phyloP scores from a whole-genome alignment of 495 filamentous ascomycete species.

The Penicillium riverlandense region DNA sequence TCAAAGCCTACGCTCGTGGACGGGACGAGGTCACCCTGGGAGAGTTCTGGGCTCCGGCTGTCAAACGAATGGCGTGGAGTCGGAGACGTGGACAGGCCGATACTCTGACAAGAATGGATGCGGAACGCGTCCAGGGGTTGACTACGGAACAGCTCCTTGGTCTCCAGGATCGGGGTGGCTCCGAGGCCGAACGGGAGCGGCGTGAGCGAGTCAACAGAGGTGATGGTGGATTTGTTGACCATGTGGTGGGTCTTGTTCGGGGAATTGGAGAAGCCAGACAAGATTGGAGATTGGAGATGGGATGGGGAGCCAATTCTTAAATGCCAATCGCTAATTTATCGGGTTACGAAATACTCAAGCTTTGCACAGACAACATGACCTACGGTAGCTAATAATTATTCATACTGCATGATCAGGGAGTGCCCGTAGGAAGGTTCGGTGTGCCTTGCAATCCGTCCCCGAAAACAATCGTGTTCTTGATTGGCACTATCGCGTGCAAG shows the following conservation, averaged over 20 bases:
- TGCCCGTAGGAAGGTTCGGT: too few species aligned
- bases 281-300: conserved; percentile 18
- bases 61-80: conserved; percentile 28
- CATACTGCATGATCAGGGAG: too few species aligned
- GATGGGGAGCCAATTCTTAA: conserved; percentile 23
- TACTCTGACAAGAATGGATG: conserved; percentile 16
- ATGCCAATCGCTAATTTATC: too few species aligned
- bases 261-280: conserved; percentile 19
- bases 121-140: conserved; percentile 15
- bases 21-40: conserved; percentile 21
- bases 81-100: conserved; percentile 6
- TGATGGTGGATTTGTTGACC: conserved; percentile 21
- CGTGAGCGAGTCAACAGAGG: conserved; percentile 18
- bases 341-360: too few species aligned
- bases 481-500: too few species aligned
- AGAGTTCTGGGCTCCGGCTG: conserved; percentile 31
- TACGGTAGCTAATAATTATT: too few species aligned
- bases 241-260: conserved; percentile 20
- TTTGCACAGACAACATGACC: too few species aligned
- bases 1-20: conserved; percentile 19
- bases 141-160: conserved; percentile 12
- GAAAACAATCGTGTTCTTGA: too few species aligned
- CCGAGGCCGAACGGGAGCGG: conserved; percentile 17
- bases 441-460: too few species aligned
- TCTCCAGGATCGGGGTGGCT: conserved; percentile 2